Base-by-base conservation (phyloP, 805 yeast genomes). In the Teunomyces barrocoloradensis region DNA sequence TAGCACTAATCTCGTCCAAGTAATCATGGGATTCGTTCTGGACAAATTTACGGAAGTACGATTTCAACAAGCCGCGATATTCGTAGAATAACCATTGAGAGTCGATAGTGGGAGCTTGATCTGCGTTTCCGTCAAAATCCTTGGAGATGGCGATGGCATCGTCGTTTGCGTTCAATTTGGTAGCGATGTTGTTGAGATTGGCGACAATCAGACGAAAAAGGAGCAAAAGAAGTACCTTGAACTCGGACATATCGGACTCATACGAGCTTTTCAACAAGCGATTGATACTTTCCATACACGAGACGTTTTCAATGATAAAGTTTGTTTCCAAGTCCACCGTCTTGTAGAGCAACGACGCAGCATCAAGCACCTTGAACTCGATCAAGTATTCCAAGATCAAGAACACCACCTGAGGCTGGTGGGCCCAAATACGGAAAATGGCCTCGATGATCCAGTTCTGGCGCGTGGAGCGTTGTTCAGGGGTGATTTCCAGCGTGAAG, bases 381-480 rank as follows among this genome's bases (percentile, higher is more conserved):
- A 71, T 66, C 56, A 73, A 66, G 50, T 65, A 71, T 45, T 72
- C 77, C 52, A 73, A 60, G 25, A 70, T 69, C 52, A 73, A 63
- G 49, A 73, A 73, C 10, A 69, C 65, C 30, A 71, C 75, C 51
- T 73, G 78, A 1, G 78, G 77, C 53, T 71, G 77, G 52, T 71
- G 74, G 28, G 64, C 52, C 78, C 78, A 73, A 41, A 73, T 62
- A 48, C 78, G 57, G 55, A 71, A 63, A 10, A 73, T 64, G 6
- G 74, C 55, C 28, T 71, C 75, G 20, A 73, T 63, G 15, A 71
- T 64, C 65, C 69, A 66, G 20, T 53, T 50, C 44, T 73, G 77
- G 44, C 72, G 57, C 44, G 52, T 45, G 20, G 54, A 53, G 33
- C 60, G 47, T 39, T 63, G 56, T 36, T 61, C 68, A 3, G 48